Evolutionary conservation across 2,329 filamentous ascomycete species (phyloP), one percentile per base, ranked within the genome.

Genomic region (Orbilia ellipsospora): DNA sequence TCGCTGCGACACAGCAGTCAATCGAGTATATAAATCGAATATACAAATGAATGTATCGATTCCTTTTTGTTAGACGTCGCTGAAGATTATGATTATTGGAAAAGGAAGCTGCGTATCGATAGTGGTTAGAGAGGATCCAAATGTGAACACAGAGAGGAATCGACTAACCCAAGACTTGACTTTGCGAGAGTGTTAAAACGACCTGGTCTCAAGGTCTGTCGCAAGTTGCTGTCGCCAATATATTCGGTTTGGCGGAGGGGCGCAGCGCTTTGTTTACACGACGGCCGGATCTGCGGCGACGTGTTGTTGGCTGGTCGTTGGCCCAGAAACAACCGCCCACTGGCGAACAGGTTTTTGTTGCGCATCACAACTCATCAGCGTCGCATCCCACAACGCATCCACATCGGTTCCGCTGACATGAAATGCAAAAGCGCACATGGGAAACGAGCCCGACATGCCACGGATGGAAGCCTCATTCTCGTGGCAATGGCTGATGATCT

Each of bases 321-420:
- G 45, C 60, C 59, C 52, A 60, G 60, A 52, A 72, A 72, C 67
- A 72, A 60, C 67, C 67, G 67, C 67, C 31, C 31, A 36, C 31
- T 31, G 1, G 15, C 7, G 18, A 28, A 56, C 31, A 60, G 23
- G 26, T 23, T 6, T 36, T 50, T 61, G 55, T 63, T 44, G 52
- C 48, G n/a, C 67, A 48, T 13, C 52, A 65, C 67, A 64, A 72
- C 60, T 28, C 54, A 40, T 10, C 36, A 3, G 40, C 31, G 26
- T 15, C 52, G 23, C 18, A 51, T 23, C 67, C 23, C 52, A 51
- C 59, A 23, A 42, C 10, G 54, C 59, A 64, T 1, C 18, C 20
- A 6, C 15, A 48, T 15, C 1, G 2, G 13, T n/a, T 18, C 13
- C 15, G 44, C 16, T 48, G 44, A 48, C 23, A 23, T 23, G 23